Evolutionary conservation across 306 rosid species (phyloP).

Genomic region (Rubus parviflorus): DNA sequence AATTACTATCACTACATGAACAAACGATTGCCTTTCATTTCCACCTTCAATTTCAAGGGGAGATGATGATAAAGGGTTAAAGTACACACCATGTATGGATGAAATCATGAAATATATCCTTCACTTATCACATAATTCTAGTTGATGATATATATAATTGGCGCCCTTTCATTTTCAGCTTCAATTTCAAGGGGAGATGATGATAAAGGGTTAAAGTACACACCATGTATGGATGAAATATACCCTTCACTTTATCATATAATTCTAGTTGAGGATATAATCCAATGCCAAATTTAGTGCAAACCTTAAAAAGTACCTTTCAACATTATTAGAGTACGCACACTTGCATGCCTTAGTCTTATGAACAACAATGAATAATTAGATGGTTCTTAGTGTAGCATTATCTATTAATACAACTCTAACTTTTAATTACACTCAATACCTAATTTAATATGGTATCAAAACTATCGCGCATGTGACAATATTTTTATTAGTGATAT

Average conservation of each 20-base stretch:
- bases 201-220: not conserved
- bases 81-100: not conserved
- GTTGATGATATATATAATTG: not conserved
- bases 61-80: not conserved
- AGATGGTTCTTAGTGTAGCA: not conserved
- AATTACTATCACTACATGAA: too few relatives aligned
- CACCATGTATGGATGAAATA: not conserved
- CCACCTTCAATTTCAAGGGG: not conserved
- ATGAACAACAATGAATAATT: not conserved
- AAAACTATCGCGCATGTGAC: too few relatives aligned
- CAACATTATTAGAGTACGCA: not conserved
- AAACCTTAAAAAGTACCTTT: not conserved
- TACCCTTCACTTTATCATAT: not conserved
- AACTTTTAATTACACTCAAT: too few relatives aligned
- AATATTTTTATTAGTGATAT: too few relatives aligned
- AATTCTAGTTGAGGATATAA: not conserved
- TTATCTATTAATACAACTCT: too few relatives aligned
- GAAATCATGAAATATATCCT: not conserved
- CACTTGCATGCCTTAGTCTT: not conserved
- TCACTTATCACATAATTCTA: not conserved
- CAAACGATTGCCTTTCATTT: not conserved
- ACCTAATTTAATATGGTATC: too few relatives aligned
- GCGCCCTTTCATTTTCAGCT: not conserved
- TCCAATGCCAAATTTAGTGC: not conserved
- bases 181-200: not conserved